A percentile compares a stretch with the other conserved stretches of the same genome.
These are phyloP conservation scores for Fusarium vanettenii DNA, from an alignment of 2,329 filamentous ascomycete species.

Conservation along the genomic window DNA sequence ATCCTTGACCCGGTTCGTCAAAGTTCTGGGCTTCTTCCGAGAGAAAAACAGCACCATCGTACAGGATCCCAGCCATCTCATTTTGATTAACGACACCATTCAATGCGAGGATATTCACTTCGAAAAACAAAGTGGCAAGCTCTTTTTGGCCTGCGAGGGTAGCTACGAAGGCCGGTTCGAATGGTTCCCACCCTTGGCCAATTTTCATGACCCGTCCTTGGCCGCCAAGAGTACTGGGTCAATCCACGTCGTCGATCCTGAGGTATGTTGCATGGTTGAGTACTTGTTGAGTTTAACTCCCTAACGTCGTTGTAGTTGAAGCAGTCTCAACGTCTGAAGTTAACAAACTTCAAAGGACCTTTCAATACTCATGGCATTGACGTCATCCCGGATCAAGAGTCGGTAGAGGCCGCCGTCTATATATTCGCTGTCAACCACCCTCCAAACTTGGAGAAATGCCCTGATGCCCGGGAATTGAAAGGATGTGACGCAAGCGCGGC, in stretches of 20 bases:
- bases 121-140: conserved; percentile 56
- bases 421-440: conserved; percentile 71
- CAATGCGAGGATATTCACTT: conserved; percentile 72
- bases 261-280: conserved; percentile 49
- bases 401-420: conserved; percentile 58
- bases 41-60: neutral
- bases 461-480: conserved; percentile 1
- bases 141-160: conserved; percentile 70
- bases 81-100: conserved; percentile 60
- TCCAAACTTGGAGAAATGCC: conserved; percentile 57
- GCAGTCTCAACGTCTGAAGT: conserved; percentile 46
- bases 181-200: conserved; percentile 64
- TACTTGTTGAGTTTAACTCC: accelerated
- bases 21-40: neutral
- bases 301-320: neutral
- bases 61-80: neutral
- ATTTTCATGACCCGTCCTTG: conserved; percentile 55
- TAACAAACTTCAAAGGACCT: conserved; percentile 63
- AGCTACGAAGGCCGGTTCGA: conserved; percentile 52
- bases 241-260: conserved; percentile 65
- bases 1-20: neutral
- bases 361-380: conserved; percentile 72
- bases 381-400: conserved; percentile 62
- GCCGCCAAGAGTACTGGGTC: conserved; percentile 52
- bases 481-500: conserved; percentile 50